Base-by-base conservation (phyloP, 371 early-diverging fungal species). In the Apophysomyces sp. region DNA sequence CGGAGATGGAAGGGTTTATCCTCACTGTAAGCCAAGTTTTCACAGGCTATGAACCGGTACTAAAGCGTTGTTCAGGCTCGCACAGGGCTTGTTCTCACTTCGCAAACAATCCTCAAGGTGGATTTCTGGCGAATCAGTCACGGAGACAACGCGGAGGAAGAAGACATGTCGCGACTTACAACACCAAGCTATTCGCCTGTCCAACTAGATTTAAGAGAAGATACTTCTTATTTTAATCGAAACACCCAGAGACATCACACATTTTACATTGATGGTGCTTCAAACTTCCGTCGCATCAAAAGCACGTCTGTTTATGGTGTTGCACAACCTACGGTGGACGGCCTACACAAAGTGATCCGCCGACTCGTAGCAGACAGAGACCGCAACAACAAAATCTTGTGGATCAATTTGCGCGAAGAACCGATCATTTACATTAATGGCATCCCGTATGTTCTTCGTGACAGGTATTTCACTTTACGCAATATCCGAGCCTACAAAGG, bases 401-500 rank as follows among this genome's bases (percentile, higher is more conserved):
- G 91, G 91, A 89, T 92, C 61, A 90, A 89, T 63, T 60, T 91
- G 16, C 77, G 92, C 40, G 90, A 92, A 66, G 91, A 92, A 60
- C 91, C 91, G 16, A 77, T 92, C 21, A 82, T 90, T 7, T 91
- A 91, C 63, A 81, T 92, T 57, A 86, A 89, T 55, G 89, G 87
- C n/a, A 69, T 77, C 9, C 90, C 93, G 5, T 89, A 89, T 69
- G 92, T 91, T 0, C 79, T 92, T 2, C 78, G 92, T 34, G 89
- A 89, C 62, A 71, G 83, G n/a, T 83, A 74, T 30, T 71, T 83
- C 56, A 85, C 88, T 1, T 62, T 91, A 15, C 79, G 90, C 21
- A 89, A 91, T 62, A 82, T 89, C 36, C 81, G 85, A 44, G 82
- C 87, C 0, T 90, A 88, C 65, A 75, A 84, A 27, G 93, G 93